Conservation (phyloP, 177 flowering plant species). For the Vitis hybrid region DNA sequence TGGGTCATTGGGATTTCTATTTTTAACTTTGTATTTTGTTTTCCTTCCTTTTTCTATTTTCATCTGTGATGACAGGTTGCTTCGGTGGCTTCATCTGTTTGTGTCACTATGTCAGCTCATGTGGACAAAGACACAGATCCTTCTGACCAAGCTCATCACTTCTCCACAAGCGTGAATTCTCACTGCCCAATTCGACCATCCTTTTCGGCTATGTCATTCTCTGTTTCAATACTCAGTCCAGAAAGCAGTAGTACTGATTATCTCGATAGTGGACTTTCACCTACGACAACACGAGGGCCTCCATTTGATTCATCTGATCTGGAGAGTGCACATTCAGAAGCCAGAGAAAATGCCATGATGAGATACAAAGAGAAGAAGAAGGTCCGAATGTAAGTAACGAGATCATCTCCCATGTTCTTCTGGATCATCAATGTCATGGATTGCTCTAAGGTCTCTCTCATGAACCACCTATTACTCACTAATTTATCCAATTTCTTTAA, state of each 20-base stretch:
- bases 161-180: constrained; percentile 17
- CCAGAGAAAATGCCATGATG: constrained; percentile 33
- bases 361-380: constrained; percentile 56
- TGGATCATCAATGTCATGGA: not conserved
- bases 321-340: constrained; percentile 23
- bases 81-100: constrained; percentile 24
- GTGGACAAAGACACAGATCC: constrained; percentile 17
- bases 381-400: constrained; percentile 36
- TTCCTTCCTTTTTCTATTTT: not conserved
- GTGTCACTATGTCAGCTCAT: constrained; percentile 3
- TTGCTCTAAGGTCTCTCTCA: not conserved
- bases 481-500: not conserved
- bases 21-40: not conserved
- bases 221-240: constrained; percentile 41
- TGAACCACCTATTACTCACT: not conserved
- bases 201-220: constrained; percentile 30
- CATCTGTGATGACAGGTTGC: constrained; percentile 26
- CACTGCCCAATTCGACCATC: constrained; percentile 19
- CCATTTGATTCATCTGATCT: constrained; percentile 22
- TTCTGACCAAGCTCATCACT: constrained; percentile 19
- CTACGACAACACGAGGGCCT: constrained; percentile 12
- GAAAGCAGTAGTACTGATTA: constrained; percentile 38
- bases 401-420: not conserved
- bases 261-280: constrained; percentile 35
- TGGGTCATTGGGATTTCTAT: not conserved